Evolutionary conservation across 2,329 filamentous ascomycete genomes (phyloP), one percentile per base, ranked within the genome.

Genomic region (Bipolaris bicolor): DNA sequence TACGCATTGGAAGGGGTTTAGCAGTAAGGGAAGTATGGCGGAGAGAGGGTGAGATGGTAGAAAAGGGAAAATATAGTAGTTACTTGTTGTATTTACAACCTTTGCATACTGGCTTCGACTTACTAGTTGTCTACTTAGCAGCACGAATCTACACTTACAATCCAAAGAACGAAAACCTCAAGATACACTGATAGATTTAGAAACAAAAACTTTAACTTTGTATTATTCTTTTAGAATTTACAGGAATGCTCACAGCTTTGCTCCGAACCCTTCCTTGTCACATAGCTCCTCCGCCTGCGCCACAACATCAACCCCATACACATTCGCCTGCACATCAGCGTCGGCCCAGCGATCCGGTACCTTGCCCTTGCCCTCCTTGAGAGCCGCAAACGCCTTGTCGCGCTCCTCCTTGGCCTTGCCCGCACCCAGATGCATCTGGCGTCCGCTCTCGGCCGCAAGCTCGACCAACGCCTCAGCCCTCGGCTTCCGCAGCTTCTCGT

Each of bases 401-500:
- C 84, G 75, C 71, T 86, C 82, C 64, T 84, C 82, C 75, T 86
- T 85, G 7, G 83, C 85, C 36, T 80, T 82, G 5, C 85, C 85
- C 5, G 84, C 81, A 2, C 84, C 84, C 20, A 87, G 69, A 73
- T 87, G 85, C 74, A 87, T 71, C 1, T 77, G 78, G 22, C 81
- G 72, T 2, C 85, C 84, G 37, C 77, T 82, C 16, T 82, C 81
- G 1, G 84, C 83, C 0, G 84, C 85, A 39, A 86, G 70, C 43
- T 84, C 83, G 0, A 86, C 84, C 4, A 87, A 74, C 1, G 79
- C 77, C 67, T 87, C 84, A 0, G 85, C 84, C 1, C 86, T 77
- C 18, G 81, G 78, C 70, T 85, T 85, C 2, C 86, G 77, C 15
- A 86, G 76, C 52, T 74, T 77, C 69, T 88, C 83, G 57, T 87